These are phyloP conservation scores for Perkinsus chesapeaki DNA, from an alignment of 169 alveolate genomes.

Conservation along the genomic window DNA sequence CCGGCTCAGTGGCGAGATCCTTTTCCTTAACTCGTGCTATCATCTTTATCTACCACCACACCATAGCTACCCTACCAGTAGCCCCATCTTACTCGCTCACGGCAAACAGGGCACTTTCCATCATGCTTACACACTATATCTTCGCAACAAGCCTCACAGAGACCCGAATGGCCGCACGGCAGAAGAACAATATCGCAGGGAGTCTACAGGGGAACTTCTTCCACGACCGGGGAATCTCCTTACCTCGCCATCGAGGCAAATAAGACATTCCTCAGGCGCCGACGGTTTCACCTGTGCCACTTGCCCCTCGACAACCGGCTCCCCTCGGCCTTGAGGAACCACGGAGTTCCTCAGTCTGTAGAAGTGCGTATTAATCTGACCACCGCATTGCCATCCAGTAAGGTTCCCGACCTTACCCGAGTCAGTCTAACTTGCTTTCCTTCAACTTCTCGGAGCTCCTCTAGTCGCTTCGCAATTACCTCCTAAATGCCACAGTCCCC, in stretches of 20 bases:
- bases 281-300: neutral
- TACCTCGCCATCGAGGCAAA: neutral
- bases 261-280: neutral
- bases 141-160: neutral
- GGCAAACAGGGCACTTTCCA: neutral
- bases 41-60: neutral
- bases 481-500: neutral
- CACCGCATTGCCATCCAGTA: neutral
- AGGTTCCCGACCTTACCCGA: neutral
- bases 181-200: neutral
- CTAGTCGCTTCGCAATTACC: neutral
- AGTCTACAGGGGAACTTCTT: neutral
- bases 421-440: neutral
- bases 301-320: neutral
- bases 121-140: neutral
- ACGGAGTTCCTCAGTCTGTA: neutral
- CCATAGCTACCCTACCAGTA: neutral
- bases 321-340: neutral
- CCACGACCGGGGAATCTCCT: neutral
- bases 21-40: neutral
- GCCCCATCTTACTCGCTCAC: neutral
- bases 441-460: neutral
- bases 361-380: neutral
- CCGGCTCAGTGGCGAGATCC: neutral
- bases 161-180: neutral